Conservation (phyloP, 371 early-diverging fungal species). For the Saksenaea vasiformis region DNA sequence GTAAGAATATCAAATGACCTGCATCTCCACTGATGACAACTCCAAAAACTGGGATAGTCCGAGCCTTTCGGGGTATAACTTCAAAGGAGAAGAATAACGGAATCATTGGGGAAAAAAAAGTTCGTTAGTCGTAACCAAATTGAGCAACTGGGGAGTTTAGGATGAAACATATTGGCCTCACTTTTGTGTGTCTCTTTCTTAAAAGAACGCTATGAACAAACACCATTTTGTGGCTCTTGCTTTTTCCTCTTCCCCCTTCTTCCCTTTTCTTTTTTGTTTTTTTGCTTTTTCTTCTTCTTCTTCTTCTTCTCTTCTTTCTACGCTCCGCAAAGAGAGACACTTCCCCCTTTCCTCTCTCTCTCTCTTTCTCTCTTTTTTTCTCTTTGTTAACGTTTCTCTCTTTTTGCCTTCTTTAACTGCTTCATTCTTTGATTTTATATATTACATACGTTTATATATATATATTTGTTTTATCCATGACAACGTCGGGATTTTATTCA, state of each 20-base stretch:
- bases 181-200: neutral
- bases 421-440: neutral
- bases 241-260: neutral
- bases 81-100: neutral
- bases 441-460: neutral
- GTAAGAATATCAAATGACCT: neutral
- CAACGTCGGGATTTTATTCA: slow-evolving; percentile 7
- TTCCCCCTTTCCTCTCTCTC: slow-evolving; percentile 1
- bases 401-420: neutral
- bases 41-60: slow-evolving; percentile 6
- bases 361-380: neutral
- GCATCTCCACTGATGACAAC: slow-evolving; percentile 2
- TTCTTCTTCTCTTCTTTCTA: slow-evolving; percentile 9
- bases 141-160: slow-evolving; percentile 6
- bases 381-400: neutral
- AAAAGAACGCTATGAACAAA: slow-evolving; percentile 1
- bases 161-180: slow-evolving; percentile 4
- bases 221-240: slow-evolving; percentile 4
- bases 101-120: neutral
- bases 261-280: neutral
- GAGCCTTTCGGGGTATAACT: neutral
- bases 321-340: neutral
- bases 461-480: neutral
- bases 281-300: slow-evolving; percentile 8
- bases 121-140: slow-evolving; percentile 6